Conservation (phyloP, 1,284 basidiomycete species). For the Exobasidium rhododendri region DNA sequence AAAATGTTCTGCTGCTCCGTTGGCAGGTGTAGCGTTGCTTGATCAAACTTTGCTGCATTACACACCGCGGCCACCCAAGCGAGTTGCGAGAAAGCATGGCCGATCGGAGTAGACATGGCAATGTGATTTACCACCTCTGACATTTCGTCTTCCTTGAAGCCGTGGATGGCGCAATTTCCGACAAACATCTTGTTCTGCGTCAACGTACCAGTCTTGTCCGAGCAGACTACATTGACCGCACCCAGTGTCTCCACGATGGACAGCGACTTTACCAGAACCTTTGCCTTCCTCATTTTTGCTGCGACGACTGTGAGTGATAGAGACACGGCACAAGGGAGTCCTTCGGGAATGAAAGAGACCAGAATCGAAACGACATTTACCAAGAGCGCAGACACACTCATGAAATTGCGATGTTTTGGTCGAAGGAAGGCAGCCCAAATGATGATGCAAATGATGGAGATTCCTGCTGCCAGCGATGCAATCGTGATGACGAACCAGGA, state of each 20-base stretch:
- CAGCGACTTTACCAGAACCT: slow-evolving; percentile 65
- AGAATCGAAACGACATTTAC: slow-evolving; percentile 63
- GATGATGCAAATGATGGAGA: slow-evolving; percentile 60
- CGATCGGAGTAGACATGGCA: slow-evolving; percentile 21
- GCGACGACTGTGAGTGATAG: slow-evolving; percentile 69
- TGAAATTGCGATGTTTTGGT: slow-evolving; percentile 61
- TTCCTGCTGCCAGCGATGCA: slow-evolving; percentile 59
- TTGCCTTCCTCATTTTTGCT: slow-evolving; percentile 69
- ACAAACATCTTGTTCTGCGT: slow-evolving; percentile 61
- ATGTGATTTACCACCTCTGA: slow-evolving; percentile 30
- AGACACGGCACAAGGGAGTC: slow-evolving; percentile 69
- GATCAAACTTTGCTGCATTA: slow-evolving; percentile 65
- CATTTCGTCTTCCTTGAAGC: slow-evolving; percentile 37
- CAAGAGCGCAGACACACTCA: slow-evolving; percentile 63
- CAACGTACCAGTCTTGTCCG: slow-evolving; percentile 72
- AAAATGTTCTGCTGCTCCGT: slow-evolving; percentile 60
- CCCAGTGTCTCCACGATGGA: slow-evolving; percentile 69
- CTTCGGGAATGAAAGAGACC: slow-evolving; percentile 67
- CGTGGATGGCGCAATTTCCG: slow-evolving; percentile 57
- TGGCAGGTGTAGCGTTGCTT: slow-evolving; percentile 51
- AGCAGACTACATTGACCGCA: slow-evolving; percentile 65
- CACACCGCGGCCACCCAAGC: slow-evolving; percentile 62
- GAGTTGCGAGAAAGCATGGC: slow-evolving; percentile 23
- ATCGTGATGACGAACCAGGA: slow-evolving; percentile 58
- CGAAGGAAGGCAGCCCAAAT: slow-evolving; percentile 61